Percentiles rank a stretch among this genome's conserved stretches.
phyloP scores from a whole-genome alignment of 805 yeast species.

The Candida suzukii region DNA sequence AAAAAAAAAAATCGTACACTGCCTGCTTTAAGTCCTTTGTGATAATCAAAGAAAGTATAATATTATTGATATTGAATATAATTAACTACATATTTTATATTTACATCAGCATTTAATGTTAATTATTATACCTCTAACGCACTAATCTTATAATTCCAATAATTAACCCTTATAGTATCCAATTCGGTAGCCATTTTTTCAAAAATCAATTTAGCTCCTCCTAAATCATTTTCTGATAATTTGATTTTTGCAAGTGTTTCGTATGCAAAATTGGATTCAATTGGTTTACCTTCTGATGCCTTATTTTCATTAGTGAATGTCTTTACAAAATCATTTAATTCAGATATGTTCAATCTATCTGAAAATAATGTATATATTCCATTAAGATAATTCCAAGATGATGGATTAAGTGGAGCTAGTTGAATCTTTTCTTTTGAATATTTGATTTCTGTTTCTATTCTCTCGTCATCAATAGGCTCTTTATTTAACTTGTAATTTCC shows the following conservation, averaged over 20 bases:
- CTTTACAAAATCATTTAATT: conserved; percentile 38
- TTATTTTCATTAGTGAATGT: conserved; percentile 29
- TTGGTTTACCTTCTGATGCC: conserved; percentile 12
- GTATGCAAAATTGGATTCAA: conserved; percentile 51
- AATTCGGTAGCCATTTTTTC: conserved; percentile 36
- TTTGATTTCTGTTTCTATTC: conserved; percentile 41
- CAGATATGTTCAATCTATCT: conserved; percentile 20
- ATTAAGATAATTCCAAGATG: conserved; percentile 76
- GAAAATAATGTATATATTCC: conserved; percentile 40
- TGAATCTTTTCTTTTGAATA: conserved; percentile 44
- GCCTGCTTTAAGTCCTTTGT: no score
- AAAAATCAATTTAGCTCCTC: conserved; percentile 38
- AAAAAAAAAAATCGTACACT: no score
- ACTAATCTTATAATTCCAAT: conserved; percentile 20
- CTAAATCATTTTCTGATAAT: conserved; percentile 18
- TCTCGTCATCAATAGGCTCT: conserved; percentile 8
- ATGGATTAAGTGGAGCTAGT: conserved; percentile 70
- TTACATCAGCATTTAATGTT: no score
- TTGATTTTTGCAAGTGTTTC: conserved; percentile 55
- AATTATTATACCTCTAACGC: background rate
- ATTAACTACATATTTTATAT: no score
- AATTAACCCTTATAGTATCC: conserved; percentile 24
- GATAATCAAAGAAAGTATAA: no score
- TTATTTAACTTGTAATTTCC: conserved; percentile 12
- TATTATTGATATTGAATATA: no score